Evolutionary conservation across 169 alveolate species (phyloP), one percentile per base, ranked within the genome.

Genomic region (Plasmodium ovale): DNA sequence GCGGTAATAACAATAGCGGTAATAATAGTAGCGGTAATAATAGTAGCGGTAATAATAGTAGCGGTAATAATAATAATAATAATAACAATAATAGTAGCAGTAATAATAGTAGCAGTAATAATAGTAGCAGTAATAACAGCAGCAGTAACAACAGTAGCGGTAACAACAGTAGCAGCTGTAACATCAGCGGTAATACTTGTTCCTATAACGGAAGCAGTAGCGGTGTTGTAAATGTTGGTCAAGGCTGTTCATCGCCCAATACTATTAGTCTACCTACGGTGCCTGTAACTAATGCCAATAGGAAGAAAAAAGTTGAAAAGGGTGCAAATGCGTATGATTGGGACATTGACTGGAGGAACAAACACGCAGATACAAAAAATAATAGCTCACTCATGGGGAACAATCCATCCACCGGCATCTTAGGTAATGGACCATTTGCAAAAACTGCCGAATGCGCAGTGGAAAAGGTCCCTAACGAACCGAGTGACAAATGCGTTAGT

Each of bases 291-390:
- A 27, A 35, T 42, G 71, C 59, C 9, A 25, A 62, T n/a, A 72
- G 65, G 23, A 74, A 74, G 47, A 74, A 74, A 53, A 62, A 74
- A 53, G 6, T 23, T 14, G 88, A 47, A 35, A 47, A 59, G 33
- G 59, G 14, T 2, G 47, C 29, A 7, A 74, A 74, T 60, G 77
- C 67, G 1, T 74, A 74, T 37, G 77, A 74, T 25, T 74, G 88
- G 88, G 88, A 74, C 25, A 67, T 74, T 1, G 88, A 74, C 23
- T 74, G 88, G 88, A 74, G 88, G 4, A 74, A 74, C 1, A 29
- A 74, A 37, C 7, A 31, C 12, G 62, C 44, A 37, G 77, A 68
- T 37, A 19, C 35, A 39, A 51, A 68, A n/a, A n/a, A n/a, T n/a
- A n/a, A n/a, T n/a, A n/a, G n/a, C n/a, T n/a, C n/a, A n/a, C n/a